A percentile compares a stretch with the other conserved stretches of the same genome.
Evolutionary conservation across 495 filamentous ascomycete species (phyloP).

Genomic region (Cairneyella variabilis): DNA sequence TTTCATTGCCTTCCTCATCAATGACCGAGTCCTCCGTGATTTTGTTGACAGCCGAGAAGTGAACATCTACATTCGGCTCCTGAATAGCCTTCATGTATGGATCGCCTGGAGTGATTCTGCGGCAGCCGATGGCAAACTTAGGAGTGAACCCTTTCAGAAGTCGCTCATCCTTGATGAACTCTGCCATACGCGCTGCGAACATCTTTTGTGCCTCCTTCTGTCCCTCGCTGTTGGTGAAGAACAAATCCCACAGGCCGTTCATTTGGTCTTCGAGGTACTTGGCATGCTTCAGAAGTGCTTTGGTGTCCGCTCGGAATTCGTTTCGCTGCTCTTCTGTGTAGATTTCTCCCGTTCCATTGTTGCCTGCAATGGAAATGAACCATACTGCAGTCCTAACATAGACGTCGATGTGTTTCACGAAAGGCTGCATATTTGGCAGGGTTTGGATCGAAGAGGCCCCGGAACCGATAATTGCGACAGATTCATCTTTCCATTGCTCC

Average conservation of each 20-base stretch:
- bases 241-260: conserved; percentile 35
- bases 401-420: conserved; percentile 51
- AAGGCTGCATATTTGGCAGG: conserved; percentile 36
- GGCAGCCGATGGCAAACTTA: conserved; percentile 62
- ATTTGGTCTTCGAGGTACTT: conserved; percentile 37
- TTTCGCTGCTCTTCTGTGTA: conserved; percentile 31
- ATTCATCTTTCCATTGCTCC: conserved; percentile 36
- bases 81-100: conserved; percentile 62
- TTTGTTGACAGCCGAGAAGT: conserved; percentile 51
- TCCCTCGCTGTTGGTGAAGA: conserved; percentile 30
- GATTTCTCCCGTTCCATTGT: conserved; percentile 22
- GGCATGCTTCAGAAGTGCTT: conserved; percentile 30
- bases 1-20: conserved; percentile 46
- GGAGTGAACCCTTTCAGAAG: conserved; percentile 36
- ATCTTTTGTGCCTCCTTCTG: conserved; percentile 29
- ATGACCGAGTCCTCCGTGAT: conserved; percentile 58
- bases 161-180: conserved; percentile 37
- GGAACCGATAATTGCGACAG: conserved; percentile 52
- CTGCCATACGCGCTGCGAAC: conserved; percentile 32
- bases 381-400: conserved; percentile 64
- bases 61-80: conserved; percentile 57
- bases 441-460: conserved; percentile 54
- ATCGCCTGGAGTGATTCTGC: conserved; percentile 55
- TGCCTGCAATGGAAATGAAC: conserved; percentile 47
- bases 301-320: conserved; percentile 30